Base-by-base conservation (phyloP, 2,329 filamentous ascomycete genomes). In the Fusarium nematophilum region DNA sequence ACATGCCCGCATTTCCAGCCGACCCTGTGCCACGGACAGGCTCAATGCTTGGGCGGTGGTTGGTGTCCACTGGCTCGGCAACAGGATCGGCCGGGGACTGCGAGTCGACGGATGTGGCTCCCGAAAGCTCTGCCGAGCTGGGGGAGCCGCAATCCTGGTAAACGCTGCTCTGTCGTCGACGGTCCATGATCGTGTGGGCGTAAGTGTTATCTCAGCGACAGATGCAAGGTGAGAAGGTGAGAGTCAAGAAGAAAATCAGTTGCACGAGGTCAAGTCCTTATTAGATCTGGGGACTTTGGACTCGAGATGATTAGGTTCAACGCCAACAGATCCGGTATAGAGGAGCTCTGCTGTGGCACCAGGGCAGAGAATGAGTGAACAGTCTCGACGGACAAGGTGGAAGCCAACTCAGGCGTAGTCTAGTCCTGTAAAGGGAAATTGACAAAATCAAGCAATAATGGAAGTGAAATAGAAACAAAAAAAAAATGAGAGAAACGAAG, bases 1-100 rank as follows among this genome's bases (percentile, higher is more conserved):
- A 65, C 53, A 65, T 63, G 27, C 60, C 60, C 11, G 43, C 56
- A 15, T 63, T 56, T 6, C 60, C 53, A 10, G 48, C 53, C 7
- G 61, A 62, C 10, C 56, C 52, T 25, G 44, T 44, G 3, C 37
- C 44, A 9, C 61, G 42, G 3, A 47, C 49, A 14, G 34, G 38
- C 4, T 64, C 61, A 3, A 55, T 46, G 18, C 61, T 64, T 9
- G 59, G 61, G 13, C 61, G 61, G 18, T 62, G 57, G 3, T 48
- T 40, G 17, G 30, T 56, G 26, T 53, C 53, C 13, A 15, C 48
- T 30, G 57, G 44, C 18, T 64, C 61, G 15, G 29, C 17, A 14
- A 38, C 44, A 17, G 37, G 43, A 23, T 30, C 23, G 7, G 23
- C 17, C 3, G 33, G 39, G 11, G 46, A 30, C 13, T 42, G 30